phyloP scores from a whole-genome alignment of 2,329 filamentous ascomycete species.

The Didymella glomerata region DNA sequence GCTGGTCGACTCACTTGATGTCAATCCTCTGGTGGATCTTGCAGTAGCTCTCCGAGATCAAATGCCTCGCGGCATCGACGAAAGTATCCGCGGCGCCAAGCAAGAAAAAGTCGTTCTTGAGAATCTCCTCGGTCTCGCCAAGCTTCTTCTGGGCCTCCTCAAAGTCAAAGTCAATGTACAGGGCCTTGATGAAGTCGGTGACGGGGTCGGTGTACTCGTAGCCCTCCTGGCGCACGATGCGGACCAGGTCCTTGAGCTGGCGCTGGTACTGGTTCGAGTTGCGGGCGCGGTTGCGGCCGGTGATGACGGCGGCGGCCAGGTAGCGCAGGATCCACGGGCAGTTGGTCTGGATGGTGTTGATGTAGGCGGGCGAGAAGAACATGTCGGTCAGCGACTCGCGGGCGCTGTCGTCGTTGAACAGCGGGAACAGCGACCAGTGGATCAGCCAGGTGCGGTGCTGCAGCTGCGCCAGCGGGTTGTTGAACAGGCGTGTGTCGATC shows the following conservation, averaged over 20 bases:
- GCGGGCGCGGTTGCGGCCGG: constrained; percentile 73
- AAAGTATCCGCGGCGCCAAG: constrained; percentile 84
- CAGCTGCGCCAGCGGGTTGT: constrained; percentile 93
- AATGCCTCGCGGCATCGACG: constrained; percentile 90
- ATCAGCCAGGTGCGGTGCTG: constrained; percentile 96
- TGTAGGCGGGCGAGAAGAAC: constrained; percentile 96
- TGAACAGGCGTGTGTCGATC: constrained; percentile 95
- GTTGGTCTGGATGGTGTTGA: constrained; percentile 99
- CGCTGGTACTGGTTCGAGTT: constrained; percentile 94
- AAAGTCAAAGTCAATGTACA: constrained; percentile 97
- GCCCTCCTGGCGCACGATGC: constrained; percentile 93
- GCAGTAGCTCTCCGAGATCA: constrained; percentile 99
- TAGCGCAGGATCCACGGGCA: constrained; percentile 98
- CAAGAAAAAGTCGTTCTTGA: constrained; percentile 95
- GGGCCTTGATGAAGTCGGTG: constrained; percentile 93
- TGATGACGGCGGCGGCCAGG: constrained; percentile 92
- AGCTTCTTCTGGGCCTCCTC: constrained; percentile 94
- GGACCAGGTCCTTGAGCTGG: constrained; percentile 96
- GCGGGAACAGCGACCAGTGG: constrained; percentile 98
- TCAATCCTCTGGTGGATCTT: constrained; percentile 99
- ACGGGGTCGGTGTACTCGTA: constrained; percentile 98
- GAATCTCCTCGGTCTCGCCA: constrained; percentile 84
- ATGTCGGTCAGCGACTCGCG: constrained; percentile 92
- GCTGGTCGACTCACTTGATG: constrained; percentile 71
- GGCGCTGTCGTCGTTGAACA: constrained; percentile 95